A percentile compares a stretch with the other conserved stretches of the same genome.
Evolutionary conservation across 2,329 filamentous ascomycete species (phyloP).

Genomic region (Leptographium flavum): DNA sequence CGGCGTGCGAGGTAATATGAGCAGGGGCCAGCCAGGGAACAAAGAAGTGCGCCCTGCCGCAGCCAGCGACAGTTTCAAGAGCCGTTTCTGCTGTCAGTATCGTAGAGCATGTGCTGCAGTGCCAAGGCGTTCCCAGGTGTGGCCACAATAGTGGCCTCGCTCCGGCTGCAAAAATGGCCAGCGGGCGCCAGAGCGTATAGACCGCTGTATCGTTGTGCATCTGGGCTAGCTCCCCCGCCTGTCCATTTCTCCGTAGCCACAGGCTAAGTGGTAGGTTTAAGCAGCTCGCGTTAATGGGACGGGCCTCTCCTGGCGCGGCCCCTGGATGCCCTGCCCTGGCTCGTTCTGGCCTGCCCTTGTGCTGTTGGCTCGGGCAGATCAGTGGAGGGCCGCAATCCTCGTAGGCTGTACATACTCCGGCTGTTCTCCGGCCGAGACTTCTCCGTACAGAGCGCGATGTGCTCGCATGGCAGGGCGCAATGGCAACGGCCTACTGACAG

Average conservation of each 20-base stretch:
- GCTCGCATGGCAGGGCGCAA: no score
- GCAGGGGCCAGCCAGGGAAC: background rate
- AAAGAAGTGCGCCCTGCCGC: background rate
- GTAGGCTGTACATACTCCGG: no score
- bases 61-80: background rate
- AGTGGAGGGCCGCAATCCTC: no score
- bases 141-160: background rate
- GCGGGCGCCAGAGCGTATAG: no score
- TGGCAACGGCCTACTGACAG: background rate
- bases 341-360: background rate
- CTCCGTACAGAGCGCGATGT: no score
- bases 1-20: background rate
- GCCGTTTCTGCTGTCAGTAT: background rate
- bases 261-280: background rate
- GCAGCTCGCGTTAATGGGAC: constrained; percentile 5
- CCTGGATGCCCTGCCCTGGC: background rate
- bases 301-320: constrained; percentile 4
- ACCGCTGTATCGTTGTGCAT: no score
- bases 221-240: no score
- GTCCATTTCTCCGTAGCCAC: background rate
- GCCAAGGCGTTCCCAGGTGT: background rate
- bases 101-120: no score
- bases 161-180: no score
- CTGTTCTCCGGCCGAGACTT: no score
- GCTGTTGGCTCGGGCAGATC: constrained; percentile 1